Base-by-base conservation (phyloP, 257 asterid genomes). In the Nyctanthes arbortristis region DNA sequence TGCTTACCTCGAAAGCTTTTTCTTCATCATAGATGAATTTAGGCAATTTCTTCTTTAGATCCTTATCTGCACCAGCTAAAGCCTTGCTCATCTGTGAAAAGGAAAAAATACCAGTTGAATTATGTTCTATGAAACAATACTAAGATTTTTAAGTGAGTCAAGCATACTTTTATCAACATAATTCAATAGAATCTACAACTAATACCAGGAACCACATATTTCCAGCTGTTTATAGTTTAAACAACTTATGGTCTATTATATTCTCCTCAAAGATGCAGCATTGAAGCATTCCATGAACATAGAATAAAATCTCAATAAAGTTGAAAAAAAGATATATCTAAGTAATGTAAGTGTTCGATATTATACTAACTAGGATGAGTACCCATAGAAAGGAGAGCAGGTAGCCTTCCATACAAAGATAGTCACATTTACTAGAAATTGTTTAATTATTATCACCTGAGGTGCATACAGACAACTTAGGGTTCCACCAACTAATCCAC, bases 11-110 rank as follows among this genome's bases (percentile, higher is more conserved):
- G 64, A 92, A 63, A 72, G 84, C 93, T 66, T 89, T 92, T 66
- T 88, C 98, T 76, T 90, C 97, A 11, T 92, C 96, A 35, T 92
- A 88, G 31, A 88, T 66, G 76, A 92, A 92, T 71, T 92, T 92
- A 60, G 98, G 97, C 78, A 92, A 80, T 72, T 88, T 92, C 66
- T 84, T 86, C 96, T 88, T 85, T 63, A 92, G 77, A 54, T 92
- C 95, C 75, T 92, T 90, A 83, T 92, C 93, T 36, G 92, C 63
- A 54, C 84, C 89, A 61, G 84, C 77, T 69, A 90, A 59, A 71
- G 88, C 87, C 73, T 73, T 83, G 84, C 93, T 88, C 73, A 90
- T 86, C 98, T 92, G 86, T 18, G 66, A 69, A 64, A 27, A 35
- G 25, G 39, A 28, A 63, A 45, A 35, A 72, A 35, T 34, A 61